Conservation (phyloP, 148 eudicot species). For the Rhododendron williamsianum region DNA sequence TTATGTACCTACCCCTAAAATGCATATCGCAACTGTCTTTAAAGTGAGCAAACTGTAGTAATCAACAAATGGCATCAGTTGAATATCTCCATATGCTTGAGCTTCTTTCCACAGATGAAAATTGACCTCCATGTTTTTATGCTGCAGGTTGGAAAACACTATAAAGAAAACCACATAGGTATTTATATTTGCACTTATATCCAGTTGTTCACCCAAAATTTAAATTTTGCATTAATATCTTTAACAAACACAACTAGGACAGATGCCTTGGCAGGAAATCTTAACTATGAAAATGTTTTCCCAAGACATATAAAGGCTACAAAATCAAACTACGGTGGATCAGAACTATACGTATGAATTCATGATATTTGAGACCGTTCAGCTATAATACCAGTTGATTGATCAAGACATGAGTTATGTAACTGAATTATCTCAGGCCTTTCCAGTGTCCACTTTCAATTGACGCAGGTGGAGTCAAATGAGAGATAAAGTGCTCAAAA, state of each 20-base stretch:
- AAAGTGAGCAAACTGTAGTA: constrained; percentile 80
- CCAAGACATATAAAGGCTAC: neutral
- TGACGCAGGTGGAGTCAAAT: neutral
- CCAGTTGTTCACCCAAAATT: neutral
- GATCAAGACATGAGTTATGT: neutral
- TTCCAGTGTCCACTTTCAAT: neutral
- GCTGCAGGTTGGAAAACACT: constrained; percentile 41
- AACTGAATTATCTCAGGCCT: neutral
- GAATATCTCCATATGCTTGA: constrained; percentile 83
- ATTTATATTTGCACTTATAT: neutral
- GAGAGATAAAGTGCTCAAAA: neutral
- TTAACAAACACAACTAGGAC: neutral
- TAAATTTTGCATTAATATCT: neutral
- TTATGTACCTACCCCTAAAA: constrained; percentile 57
- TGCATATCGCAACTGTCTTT: constrained; percentile 86
- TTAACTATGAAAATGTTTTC: neutral
- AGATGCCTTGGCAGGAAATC: neutral
- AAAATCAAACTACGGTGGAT: neutral
- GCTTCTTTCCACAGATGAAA: constrained; percentile 82
- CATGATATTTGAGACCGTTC: neutral
- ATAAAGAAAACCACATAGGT: neutral
- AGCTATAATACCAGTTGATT: neutral
- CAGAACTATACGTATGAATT: neutral
- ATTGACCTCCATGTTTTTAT: constrained; percentile 73
- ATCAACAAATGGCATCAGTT: constrained; percentile 95